Conservation (phyloP, 2,329 filamentous ascomycete species). For the Metarhizium rileyi region DNA sequence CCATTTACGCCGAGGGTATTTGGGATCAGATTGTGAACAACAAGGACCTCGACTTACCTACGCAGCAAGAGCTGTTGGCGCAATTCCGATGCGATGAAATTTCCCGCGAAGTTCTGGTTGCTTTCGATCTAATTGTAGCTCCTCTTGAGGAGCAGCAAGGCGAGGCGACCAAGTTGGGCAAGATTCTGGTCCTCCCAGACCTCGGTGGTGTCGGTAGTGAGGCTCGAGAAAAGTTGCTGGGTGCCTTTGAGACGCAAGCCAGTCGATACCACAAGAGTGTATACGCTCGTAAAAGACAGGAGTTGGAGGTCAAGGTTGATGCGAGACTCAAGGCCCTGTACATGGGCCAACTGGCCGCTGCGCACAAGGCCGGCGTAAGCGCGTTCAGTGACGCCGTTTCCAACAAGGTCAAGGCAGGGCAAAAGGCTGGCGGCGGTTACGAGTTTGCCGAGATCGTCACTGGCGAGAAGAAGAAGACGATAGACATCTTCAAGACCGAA, state of each 20-base stretch:
- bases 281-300: conserved; percentile 73
- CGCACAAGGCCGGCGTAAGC: conserved; percentile 78
- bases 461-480: conserved; percentile 65
- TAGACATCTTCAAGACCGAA: conserved; percentile 67
- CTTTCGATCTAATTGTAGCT: conserved; percentile 70
- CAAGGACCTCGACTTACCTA: conserved; percentile 93
- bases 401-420: conserved; percentile 78
- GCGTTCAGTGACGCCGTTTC: conserved; percentile 83
- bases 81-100: conserved; percentile 99
- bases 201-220: conserved; percentile 65
- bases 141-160: conserved; percentile 83
- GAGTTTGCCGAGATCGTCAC: conserved; percentile 94
- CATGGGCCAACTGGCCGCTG: conserved; percentile 75
- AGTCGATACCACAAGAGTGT: conserved; percentile 96
- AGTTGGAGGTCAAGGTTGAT: conserved; percentile 82
- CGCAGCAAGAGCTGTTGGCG: conserved; percentile 90
- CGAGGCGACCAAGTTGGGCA: conserved; percentile 63
- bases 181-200: conserved; percentile 60
- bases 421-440: conserved; percentile 83
- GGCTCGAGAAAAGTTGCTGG: conserved; percentile 63
- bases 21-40: conserved; percentile 99
- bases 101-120: conserved; percentile 72
- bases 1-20: conserved; percentile 82
- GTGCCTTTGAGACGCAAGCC: conserved; percentile 81
- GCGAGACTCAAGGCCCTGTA: conserved; percentile 80